A percentile compares a stretch with the other conserved stretches of the same genome.
These are phyloP conservation scores for Entamoeba invadens DNA, from an alignment of 208 protist species.

Conservation along the genomic window DNA sequence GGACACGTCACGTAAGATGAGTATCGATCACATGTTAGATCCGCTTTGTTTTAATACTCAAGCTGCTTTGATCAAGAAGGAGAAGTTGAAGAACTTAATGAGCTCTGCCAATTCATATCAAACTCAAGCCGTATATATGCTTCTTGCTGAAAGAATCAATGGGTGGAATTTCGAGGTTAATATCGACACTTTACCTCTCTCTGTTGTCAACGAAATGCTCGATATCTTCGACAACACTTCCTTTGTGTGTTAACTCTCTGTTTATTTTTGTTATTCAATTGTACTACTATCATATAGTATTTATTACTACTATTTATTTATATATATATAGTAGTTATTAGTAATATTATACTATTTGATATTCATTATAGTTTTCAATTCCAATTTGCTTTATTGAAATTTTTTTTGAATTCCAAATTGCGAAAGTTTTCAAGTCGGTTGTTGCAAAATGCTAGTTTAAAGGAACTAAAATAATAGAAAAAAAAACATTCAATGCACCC, in stretches of 20 bases:
- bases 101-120: not conserved
- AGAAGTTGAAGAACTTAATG: not conserved
- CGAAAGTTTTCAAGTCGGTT: no score
- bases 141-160: not conserved
- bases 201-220: not conserved
- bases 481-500: not conserved
- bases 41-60: not conserved
- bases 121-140: not conserved
- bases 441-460: no score
- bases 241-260: not conserved
- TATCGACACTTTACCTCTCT: not conserved
- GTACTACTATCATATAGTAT: no score
- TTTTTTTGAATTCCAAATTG: no score
- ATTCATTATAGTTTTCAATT: not conserved
- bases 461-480: no score
- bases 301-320: no score
- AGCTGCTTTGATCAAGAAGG: not conserved
- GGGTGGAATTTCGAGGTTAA: not conserved
- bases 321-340: no score
- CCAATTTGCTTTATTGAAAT: not conserved
- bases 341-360: not conserved
- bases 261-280: no score
- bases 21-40: not conserved
- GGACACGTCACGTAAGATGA: not conserved
- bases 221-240: not conserved